Percentiles rank a stretch among this genome's conserved stretches.
These are phyloP conservation scores for Mortierella sp. DNA, from an alignment of 371 early-diverging fungal genomes.

Conservation along the genomic window DNA sequence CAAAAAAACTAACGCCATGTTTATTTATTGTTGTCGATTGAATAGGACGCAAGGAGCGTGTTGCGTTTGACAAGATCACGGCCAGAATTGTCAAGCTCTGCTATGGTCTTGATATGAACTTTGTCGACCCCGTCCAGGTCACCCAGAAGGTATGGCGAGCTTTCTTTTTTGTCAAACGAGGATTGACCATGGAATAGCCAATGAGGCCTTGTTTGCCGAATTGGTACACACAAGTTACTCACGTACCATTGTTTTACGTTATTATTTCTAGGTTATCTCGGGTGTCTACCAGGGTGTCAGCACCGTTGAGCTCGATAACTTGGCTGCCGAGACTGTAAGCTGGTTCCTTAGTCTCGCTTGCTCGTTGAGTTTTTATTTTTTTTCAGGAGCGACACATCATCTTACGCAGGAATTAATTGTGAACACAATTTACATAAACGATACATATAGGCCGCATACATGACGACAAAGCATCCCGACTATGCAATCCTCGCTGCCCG, in stretches of 20 bases:
- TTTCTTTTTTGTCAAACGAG: neutral
- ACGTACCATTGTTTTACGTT: neutral
- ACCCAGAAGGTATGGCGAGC: constrained; percentile 86
- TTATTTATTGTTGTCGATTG: neutral
- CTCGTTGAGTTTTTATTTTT: neutral
- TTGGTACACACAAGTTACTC: neutral
- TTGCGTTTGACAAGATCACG: constrained; percentile 97
- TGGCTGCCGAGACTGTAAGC: constrained; percentile 94
- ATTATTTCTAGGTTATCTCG: constrained; percentile 78
- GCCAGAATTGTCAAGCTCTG: constrained; percentile 93
- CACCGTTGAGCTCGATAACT: constrained; percentile 96
- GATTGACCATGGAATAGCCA: neutral
- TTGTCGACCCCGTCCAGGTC: constrained; percentile 91
- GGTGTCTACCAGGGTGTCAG: constrained; percentile 98
- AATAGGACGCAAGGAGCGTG: constrained; percentile 84
- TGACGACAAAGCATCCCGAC: constrained; percentile 98
- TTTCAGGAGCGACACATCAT: neutral
- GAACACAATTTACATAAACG: no score
- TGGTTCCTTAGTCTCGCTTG: neutral
- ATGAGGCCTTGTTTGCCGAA: neutral
- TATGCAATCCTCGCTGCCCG: constrained; percentile 99
- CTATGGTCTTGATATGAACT: constrained; percentile 94
- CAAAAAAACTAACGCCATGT: neutral
- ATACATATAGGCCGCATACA: constrained; percentile 86
- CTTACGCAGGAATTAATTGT: constrained; percentile 25